Evolutionary conservation across 2,329 filamentous ascomycete species (phyloP).

Genomic region (Coleophoma cylindrospora): DNA sequence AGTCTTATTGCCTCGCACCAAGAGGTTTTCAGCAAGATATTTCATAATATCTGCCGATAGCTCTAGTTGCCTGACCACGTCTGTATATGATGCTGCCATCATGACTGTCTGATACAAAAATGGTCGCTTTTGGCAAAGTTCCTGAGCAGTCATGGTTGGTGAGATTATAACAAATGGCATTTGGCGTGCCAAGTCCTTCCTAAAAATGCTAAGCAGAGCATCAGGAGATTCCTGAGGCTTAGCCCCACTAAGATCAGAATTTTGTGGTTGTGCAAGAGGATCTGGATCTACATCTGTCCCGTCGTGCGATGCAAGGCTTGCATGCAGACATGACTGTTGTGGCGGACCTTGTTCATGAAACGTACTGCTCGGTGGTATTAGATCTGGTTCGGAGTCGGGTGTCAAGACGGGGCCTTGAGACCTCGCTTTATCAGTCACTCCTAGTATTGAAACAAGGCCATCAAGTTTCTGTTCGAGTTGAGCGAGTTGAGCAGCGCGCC

Average conservation of each 20-base stretch:
- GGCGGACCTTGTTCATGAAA: too few species aligned
- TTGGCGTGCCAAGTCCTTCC: background rate
- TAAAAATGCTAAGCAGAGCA: conserved; percentile 3
- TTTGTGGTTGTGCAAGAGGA: too few species aligned
- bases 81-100: conserved; percentile 1
- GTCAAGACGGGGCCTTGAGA: too few species aligned
- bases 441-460: background rate
- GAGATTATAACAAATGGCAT: conserved; percentile 6
- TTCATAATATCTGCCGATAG: conserved; percentile 1
- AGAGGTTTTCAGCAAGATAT: conserved; percentile 2
- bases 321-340: too few species aligned
- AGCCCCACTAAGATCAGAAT: too few species aligned
- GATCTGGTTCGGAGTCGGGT: too few species aligned
- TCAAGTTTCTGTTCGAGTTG: conserved; percentile 3
- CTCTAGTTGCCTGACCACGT: conserved; percentile 3
- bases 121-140: conserved; percentile 4
- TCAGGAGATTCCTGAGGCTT: background rate
- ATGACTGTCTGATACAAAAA: conserved; percentile 8
- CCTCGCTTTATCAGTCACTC: background rate
- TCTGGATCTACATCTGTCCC: too few species aligned
- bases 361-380: too few species aligned
- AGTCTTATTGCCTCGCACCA: conserved; percentile 1
- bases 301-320: too few species aligned
- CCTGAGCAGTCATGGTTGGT: background rate
- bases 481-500: background rate